Evolutionary conservation across 2,329 filamentous ascomycete species (phyloP).

Genomic region (Calonectria montana): DNA sequence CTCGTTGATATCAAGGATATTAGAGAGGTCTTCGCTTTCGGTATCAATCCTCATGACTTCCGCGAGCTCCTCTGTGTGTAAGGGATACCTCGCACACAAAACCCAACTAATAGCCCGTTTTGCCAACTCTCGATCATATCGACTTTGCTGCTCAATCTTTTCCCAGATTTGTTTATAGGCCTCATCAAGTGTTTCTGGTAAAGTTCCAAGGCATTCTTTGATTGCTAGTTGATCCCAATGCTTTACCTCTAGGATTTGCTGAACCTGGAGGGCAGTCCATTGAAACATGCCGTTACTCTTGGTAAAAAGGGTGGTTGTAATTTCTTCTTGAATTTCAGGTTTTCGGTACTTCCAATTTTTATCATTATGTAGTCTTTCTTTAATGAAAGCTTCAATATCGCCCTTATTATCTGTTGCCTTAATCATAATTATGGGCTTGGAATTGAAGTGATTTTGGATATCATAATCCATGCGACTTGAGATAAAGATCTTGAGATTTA

Average conservation of each 20-base stretch:
- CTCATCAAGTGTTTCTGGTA: background rate
- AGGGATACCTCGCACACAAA: background rate
- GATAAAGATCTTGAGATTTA: background rate
- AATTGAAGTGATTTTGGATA: background rate
- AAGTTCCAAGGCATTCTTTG: background rate
- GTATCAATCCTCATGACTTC: background rate
- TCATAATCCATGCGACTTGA: background rate
- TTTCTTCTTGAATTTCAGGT: background rate
- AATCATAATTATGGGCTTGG: background rate
- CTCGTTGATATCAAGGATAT: background rate
- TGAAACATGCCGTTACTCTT: conserved; percentile 24
- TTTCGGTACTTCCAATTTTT: background rate
- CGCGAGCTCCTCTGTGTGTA: background rate
- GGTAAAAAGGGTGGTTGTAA: background rate
- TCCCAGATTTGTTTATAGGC: background rate
- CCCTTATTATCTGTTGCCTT: background rate
- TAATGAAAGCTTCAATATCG: background rate
- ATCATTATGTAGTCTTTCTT: background rate
- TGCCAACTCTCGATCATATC: background rate
- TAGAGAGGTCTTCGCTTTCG: background rate
- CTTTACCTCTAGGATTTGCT: background rate
- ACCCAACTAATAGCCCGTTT: conserved; percentile 5
- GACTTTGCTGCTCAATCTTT: background rate
- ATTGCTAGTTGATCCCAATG: background rate
- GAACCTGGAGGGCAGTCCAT: conserved; percentile 10